phyloP scores from a whole-genome alignment of 345 rosid species.

The Viola odorata region DNA sequence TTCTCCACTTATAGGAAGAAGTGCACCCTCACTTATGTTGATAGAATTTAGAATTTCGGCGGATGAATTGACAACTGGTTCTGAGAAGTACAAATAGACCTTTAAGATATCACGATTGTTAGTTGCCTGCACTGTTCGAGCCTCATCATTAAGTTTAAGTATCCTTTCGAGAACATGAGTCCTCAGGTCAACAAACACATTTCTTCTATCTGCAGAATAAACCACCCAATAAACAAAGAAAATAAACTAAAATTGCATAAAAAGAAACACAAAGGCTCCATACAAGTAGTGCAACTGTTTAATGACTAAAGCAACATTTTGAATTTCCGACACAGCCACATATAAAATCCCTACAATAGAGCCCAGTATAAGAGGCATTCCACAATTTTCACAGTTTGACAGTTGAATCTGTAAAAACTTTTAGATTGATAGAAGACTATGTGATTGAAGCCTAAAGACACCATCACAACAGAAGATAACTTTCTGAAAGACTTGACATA shows the following conservation, averaged over 20 bases:
- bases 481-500: neutral
- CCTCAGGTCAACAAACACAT: conserved; percentile 53
- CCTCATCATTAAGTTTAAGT: conserved; percentile 52
- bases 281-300: neutral
- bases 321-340: neutral
- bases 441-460: no score
- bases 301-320: neutral
- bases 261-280: neutral
- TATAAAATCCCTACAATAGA: neutral
- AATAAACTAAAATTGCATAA: neutral
- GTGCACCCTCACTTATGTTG: conserved; percentile 45
- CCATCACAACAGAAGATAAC: neutral
- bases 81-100: conserved; percentile 71
- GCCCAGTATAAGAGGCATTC: neutral
- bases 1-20: conserved; percentile 53
- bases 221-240: conserved; percentile 17
- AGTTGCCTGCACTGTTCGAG: conserved; percentile 80
- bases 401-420: neutral
- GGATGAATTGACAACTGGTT: conserved; percentile 70
- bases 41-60: conserved; percentile 49
- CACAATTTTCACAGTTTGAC: neutral
- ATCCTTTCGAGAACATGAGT: conserved; percentile 64
- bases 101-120: conserved; percentile 50
- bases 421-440: no score
- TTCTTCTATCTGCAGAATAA: conserved; percentile 62